Base-by-base conservation (phyloP, 768 basidiomycete species). In the Phanerochaete carnosa region DNA sequence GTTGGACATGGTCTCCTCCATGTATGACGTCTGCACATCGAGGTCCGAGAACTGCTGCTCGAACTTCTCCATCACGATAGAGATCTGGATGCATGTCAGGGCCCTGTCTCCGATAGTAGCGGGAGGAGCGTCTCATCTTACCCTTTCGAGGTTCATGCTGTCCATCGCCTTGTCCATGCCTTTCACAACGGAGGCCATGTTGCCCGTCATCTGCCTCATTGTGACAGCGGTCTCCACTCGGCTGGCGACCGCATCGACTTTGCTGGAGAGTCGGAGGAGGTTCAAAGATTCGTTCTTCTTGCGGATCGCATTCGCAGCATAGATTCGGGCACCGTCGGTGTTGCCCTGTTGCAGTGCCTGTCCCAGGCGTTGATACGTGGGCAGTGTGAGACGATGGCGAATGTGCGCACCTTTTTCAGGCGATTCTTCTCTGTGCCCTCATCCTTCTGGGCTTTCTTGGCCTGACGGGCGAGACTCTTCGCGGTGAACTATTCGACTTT, bases 111-210 rank as follows among this genome's bases (percentile, higher is more conserved):
- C 54, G 39, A 32, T 52, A 35, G 54, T 13, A 32, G 52, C 29
- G 5, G 51, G 28, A 33, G 29, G 29, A 23, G 43, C 25, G 32
- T 26, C 25, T 28, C 13, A 51, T 78, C 87, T 70, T 69, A 97
- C 96, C 72, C 89, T 83, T 68, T 99, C 97, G 59, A 98, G 83
- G 78, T 99, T 98, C 97, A 99, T 99, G 75, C 82, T 90, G 67
- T 97, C 91, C 97, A 99, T 98, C 3, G 97, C 97, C 71, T 90
- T 92, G 73, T 99, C 97, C 97, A 99, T 98, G 33, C 95, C 95
- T 68, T 87, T 88, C 47, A 99, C 97, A 2, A 98, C 97, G 35
- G 88, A 89, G 16, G 94, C 88, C 96, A 99, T 97, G 73, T 89
- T 95, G 3, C 94, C 94, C 30, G 97, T 96, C 43, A 99, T 91